Conservation (phyloP, 2,329 filamentous ascomycete species). For the Colletotrichum gigasporum region DNA sequence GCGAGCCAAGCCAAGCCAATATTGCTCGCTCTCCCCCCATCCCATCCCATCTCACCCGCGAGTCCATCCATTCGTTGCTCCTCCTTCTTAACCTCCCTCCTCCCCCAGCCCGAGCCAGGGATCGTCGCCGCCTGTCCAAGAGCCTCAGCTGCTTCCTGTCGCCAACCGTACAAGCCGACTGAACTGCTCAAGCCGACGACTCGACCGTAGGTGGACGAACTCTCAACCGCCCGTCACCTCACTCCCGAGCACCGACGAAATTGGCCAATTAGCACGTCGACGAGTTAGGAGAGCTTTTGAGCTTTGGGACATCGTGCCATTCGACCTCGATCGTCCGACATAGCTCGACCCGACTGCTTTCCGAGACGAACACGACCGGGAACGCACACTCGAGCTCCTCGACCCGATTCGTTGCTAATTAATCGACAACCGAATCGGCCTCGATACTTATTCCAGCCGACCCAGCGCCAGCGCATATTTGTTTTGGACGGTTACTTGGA, state of each 20-base stretch:
- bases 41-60: neutral
- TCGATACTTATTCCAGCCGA: no score
- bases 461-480: no score
- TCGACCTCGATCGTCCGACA: neutral
- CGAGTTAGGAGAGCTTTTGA: neutral
- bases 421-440: no score
- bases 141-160: conserved; percentile 16
- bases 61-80: neutral
- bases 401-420: neutral
- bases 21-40: conserved; percentile 20
- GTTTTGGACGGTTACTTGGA: neutral
- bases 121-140: conserved; percentile 13
- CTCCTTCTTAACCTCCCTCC: conserved; percentile 7
- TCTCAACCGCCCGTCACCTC: neutral
- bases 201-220: neutral
- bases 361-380: no score
- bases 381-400: neutral
- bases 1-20: conserved; percentile 28
- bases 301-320: neutral
- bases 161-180: conserved; percentile 1
- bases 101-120: conserved; percentile 14
- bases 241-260: neutral
- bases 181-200: neutral
- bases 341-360: neutral
- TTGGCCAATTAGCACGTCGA: neutral